phyloP scores from a whole-genome alignment of 768 basidiomycete genomes.

The Pisolithus marmoratus region DNA sequence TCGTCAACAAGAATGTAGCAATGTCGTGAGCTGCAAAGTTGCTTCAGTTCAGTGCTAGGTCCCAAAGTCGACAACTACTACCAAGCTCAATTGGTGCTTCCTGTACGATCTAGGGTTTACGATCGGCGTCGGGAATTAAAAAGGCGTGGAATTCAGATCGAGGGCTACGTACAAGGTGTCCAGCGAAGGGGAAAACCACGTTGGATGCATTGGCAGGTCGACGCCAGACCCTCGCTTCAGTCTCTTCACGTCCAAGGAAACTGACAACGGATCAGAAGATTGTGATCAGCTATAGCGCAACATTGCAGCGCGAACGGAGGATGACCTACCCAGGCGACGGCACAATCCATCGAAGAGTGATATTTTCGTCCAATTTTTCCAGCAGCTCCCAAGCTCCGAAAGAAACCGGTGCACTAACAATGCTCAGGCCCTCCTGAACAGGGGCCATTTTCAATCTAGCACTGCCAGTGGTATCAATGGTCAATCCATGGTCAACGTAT shows the following conservation, averaged over 20 bases:
- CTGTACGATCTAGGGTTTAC: constrained; percentile 17
- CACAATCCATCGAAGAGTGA: constrained; percentile 25
- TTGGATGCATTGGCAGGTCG: constrained; percentile 26
- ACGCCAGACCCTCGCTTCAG: constrained; percentile 23
- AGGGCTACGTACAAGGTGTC: constrained; percentile 27
- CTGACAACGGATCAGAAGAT: constrained; percentile 7
- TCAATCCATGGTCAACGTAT: no score
- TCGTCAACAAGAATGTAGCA: constrained; percentile 18
- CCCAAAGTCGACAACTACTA: constrained; percentile 6
- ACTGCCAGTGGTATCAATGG: no score
- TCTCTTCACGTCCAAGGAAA: constrained; percentile 5
- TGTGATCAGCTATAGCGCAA: no score
- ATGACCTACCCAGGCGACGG: constrained; percentile 15
- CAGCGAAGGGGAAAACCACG: constrained; percentile 19
- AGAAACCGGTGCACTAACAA: no score
- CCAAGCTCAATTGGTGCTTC: constrained; percentile 27
- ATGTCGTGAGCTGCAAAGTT: constrained; percentile 21
- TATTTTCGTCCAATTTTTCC: no score
- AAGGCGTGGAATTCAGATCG: no score
- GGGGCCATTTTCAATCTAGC: no score
- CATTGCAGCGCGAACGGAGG: not conserved
- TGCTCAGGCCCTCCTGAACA: no score
- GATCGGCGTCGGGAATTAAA: not conserved
- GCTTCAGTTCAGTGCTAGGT: not conserved
- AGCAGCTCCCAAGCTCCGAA: no score